These are phyloP conservation scores for Kappamyces sp. DNA, from an alignment of 192 early-diverging fungal genomes.

Conservation along the genomic window DNA sequence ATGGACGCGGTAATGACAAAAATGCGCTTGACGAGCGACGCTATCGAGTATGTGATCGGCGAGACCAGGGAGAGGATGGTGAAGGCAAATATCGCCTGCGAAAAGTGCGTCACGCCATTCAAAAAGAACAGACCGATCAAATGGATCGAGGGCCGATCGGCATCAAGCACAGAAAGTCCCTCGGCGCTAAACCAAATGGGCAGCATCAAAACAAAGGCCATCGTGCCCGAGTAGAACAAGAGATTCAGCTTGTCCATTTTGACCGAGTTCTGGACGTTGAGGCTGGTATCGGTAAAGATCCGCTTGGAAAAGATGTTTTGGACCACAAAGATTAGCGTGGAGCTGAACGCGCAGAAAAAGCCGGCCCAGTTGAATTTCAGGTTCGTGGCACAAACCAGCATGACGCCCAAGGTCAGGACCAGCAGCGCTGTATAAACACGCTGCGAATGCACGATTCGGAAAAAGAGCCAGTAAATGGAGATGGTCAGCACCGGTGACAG, in stretches of 20 bases:
- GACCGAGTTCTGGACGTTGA: slow-evolving; percentile 32
- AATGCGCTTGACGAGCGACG: slow-evolving; percentile 82
- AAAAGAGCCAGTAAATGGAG: slow-evolving; percentile 64
- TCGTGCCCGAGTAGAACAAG: slow-evolving; percentile 71
- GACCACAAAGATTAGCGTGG: slow-evolving; percentile 74
- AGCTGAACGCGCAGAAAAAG: slow-evolving; percentile 65
- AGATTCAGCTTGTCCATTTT: slow-evolving; percentile 85
- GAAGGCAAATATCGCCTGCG: slow-evolving; percentile 77
- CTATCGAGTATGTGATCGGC: slow-evolving; percentile 83
- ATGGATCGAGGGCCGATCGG: slow-evolving; percentile 16
- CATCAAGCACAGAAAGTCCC: slow-evolving; percentile 30
- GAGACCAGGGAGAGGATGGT: slow-evolving; percentile 67
- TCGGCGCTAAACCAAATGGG: slow-evolving; percentile 79
- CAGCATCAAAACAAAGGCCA: slow-evolving; percentile 69
- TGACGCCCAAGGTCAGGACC: slow-evolving; percentile 80
- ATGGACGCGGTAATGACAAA: slow-evolving; percentile 81
- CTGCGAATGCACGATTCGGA: slow-evolving; percentile 58
- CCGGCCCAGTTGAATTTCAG: slow-evolving; percentile 66
- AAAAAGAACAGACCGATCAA: slow-evolving; percentile 57
- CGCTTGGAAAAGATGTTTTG: slow-evolving; percentile 87
- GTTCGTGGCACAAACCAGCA: slow-evolving; percentile 76
- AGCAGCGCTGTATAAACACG: slow-evolving; percentile 72
- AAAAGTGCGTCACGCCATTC: slow-evolving; percentile 78
- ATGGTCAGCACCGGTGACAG: slow-evolving; percentile 86
- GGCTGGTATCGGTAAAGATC: slow-evolving; percentile 40